A percentile compares a stretch with the other conserved stretches of the same genome.
Evolutionary conservation across 1,284 basidiomycete genomes (phyloP).

Genomic region (Inonotus hispidus): DNA sequence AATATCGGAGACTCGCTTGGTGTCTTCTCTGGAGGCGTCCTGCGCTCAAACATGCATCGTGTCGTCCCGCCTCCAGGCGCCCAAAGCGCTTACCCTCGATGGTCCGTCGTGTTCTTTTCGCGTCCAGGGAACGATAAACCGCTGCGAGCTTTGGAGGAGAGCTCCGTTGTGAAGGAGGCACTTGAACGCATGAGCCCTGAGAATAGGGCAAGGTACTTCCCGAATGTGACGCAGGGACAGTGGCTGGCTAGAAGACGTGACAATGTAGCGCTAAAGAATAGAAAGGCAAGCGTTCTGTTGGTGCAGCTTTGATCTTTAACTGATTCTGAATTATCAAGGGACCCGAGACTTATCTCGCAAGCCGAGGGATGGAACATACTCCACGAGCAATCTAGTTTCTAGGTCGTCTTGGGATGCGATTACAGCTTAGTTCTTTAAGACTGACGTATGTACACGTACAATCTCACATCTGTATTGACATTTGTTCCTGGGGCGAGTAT

Average conservation of each 20-base stretch:
- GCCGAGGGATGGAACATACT: conserved; percentile 30
- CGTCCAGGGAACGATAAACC: conserved; percentile 49
- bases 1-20: conserved; percentile 56
- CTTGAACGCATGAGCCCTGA: conserved; percentile 1
- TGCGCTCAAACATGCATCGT: conserved; percentile 52
- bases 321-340: conserved; percentile 21
- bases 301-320: not conserved
- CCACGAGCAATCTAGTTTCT: not conserved
- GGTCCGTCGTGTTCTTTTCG: conserved; percentile 59
- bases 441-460: no score
- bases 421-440: no score
- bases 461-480: no score
- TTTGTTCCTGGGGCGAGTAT: no score
- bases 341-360: conserved; percentile 32
- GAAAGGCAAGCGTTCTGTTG: conserved; percentile 28
- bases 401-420: not conserved
- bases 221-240: conserved; percentile 37
- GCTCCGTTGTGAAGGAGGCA: conserved; percentile 22
- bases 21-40: conserved; percentile 53
- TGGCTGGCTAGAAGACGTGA: conserved; percentile 45
- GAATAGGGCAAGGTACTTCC: conserved; percentile 5
- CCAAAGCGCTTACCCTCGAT: conserved; percentile 44
- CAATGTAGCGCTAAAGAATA: conserved; percentile 40
- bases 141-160: conserved; percentile 48
- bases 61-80: conserved; percentile 41